Percentiles rank a stretch among this genome's conserved stretches.
Conservation (phyloP, 2,329 filamentous ascomycete species). For the Immersiporthe knoxdaviesiana region DNA sequence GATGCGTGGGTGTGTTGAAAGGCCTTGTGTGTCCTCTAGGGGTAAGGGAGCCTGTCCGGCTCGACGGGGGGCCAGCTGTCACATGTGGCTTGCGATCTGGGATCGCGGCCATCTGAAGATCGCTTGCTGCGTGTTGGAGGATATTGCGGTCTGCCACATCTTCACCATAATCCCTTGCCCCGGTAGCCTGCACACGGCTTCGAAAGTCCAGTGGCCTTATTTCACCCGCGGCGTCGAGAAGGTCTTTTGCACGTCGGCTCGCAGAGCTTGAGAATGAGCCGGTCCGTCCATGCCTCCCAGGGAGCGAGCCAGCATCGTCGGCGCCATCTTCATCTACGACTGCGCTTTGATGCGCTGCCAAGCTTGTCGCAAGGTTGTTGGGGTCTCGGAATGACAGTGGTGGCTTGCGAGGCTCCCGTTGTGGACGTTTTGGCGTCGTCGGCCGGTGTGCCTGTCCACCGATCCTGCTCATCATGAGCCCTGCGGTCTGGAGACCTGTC, state of each 20-base stretch:
- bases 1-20: not conserved
- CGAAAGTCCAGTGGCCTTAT: slow-evolving; percentile 54
- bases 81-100: slow-evolving; percentile 3
- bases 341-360: slow-evolving; percentile 14
- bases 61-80: not conserved
- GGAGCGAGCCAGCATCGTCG: slow-evolving; percentile 9
- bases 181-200: slow-evolving; percentile 53
- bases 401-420: slow-evolving; percentile 23
- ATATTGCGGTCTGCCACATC: slow-evolving; percentile 67
- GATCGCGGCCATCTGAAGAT: not conserved
- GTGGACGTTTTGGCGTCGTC: slow-evolving; percentile 13
- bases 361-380: slow-evolving; percentile 19
- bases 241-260: slow-evolving; percentile 36
- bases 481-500: slow-evolving; percentile 18
- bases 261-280: slow-evolving; percentile 22
- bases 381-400: slow-evolving; percentile 31
- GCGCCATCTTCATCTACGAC: not conserved
- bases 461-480: slow-evolving; percentile 36
- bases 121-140: slow-evolving; percentile 38
- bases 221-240: slow-evolving; percentile 61
- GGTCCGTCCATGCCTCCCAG: slow-evolving; percentile 10
- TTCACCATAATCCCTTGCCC: slow-evolving; percentile 62
- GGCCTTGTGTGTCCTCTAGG: slow-evolving; percentile 7
- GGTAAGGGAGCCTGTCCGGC: not conserved
- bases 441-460: slow-evolving; percentile 15